Evolutionary conservation across 805 yeast species (phyloP), one percentile per base, ranked within the genome.

Genomic region (Vanderwaltozyma polyspora): DNA sequence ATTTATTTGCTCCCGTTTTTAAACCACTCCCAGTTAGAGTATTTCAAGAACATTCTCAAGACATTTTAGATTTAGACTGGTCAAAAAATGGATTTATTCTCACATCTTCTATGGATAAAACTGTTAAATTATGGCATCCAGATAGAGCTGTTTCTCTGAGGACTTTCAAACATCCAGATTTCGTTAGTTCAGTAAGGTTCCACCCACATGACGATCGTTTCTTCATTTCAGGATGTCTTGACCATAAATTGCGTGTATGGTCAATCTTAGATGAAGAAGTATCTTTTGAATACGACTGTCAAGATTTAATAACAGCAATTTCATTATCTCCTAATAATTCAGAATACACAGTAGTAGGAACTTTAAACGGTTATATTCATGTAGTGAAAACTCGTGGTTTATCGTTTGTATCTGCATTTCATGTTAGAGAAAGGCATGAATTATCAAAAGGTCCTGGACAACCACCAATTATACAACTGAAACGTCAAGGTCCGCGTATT

Each of bases 121-220:
- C 93, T 0, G 94, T 76, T 2, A 72, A 73, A 42, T 60, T 87
- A 31, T 87, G 96, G 95, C 93, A 87, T 54, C 70, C 79, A 10
- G 83, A 81, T 26, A 66, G 87, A 32, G 60, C 58, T 2, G 67
- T 63, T 12, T 74, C 84, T 33, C 60, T 87, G 13, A 68, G 79
- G 31, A 66, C 75, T 1, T 86, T 81, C 47, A 52, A 57, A 10
- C 87, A 84, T 51, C 69, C 75, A n/a, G 94, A 84, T 53, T 79
- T 84, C 55, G 94, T 85, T 3, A 80, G 95, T 0, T 64, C 78
- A 8, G 81, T 81, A 3, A 70, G 68, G 33, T 87, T 87, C 55
- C 94, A 83, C 49, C 93, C 91, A 1, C 62, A 62, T 1, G 96
- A 87, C 57, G 95, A 87, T 51, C 59, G 96, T 17, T 87, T 87